A percentile compares a stretch with the other conserved stretches of the same genome.
These are phyloP conservation scores for Bryoglossum gracile DNA, from an alignment of 495 filamentous ascomycete species.

Conservation along the genomic window DNA sequence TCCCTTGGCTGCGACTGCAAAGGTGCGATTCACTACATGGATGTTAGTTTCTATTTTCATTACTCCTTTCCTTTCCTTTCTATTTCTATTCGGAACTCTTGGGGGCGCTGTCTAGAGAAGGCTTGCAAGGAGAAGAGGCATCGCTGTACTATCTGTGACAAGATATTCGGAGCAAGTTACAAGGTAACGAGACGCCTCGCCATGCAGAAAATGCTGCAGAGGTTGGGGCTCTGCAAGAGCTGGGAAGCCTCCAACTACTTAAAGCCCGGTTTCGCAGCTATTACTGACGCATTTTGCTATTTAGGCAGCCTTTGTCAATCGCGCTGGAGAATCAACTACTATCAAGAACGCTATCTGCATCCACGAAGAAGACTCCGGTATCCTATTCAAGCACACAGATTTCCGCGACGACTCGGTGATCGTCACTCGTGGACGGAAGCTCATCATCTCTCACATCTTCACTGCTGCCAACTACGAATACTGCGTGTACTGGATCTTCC, in stretches of 20 bases:
- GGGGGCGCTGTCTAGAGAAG: no score
- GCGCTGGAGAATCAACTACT: slow-evolving; percentile 64
- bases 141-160: no score
- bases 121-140: no score
- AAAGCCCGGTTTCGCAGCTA: not conserved
- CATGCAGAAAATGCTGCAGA: not conserved
- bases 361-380: slow-evolving; percentile 90
- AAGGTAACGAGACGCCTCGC: no score
- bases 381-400: slow-evolving; percentile 94
- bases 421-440: slow-evolving; percentile 79
- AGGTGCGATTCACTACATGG: slow-evolving; percentile 84
- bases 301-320: slow-evolving; percentile 71
- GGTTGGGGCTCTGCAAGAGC: no score
- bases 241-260: no score
- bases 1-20: slow-evolving; percentile 92
- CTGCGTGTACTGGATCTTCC: slow-evolving; percentile 89
- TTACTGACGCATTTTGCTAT: slow-evolving; percentile 27
- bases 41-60: not conserved
- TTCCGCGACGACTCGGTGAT: slow-evolving; percentile 86
- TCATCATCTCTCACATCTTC: slow-evolving; percentile 89
- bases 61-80: not conserved
- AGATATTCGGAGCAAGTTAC: no score
- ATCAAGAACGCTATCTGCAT: slow-evolving; percentile 97
- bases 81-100: not conserved
- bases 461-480: slow-evolving; percentile 98